Conservation (phyloP, 352 stramenopile species). For the Globisporangium okanoganense region DNA sequence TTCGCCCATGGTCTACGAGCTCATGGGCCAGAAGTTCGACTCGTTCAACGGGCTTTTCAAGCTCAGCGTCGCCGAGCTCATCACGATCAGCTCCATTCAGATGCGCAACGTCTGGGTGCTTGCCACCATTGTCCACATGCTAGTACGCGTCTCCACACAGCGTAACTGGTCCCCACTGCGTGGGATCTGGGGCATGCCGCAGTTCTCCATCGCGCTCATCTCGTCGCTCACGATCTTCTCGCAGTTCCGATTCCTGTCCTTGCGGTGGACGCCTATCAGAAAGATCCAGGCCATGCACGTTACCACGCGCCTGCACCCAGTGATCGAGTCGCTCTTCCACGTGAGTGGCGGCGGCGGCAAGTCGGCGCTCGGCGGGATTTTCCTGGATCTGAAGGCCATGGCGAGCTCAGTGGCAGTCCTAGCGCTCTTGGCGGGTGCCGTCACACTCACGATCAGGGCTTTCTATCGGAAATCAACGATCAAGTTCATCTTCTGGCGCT, state of each 20-base stretch:
- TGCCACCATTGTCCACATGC: neutral
- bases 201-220: slow-evolving; percentile 18
- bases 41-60: slow-evolving; percentile 12
- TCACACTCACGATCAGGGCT: neutral
- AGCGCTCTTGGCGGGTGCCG: neutral
- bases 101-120: slow-evolving; percentile 25
- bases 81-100: slow-evolving; percentile 16
- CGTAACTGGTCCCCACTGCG: neutral
- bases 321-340: neutral
- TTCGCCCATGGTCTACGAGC: slow-evolving; percentile 17
- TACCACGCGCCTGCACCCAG: neutral
- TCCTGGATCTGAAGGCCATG: slow-evolving; percentile 11
- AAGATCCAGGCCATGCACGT: neutral
- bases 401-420: neutral
- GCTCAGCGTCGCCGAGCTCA: slow-evolving; percentile 3
- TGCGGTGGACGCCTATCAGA: neutral
- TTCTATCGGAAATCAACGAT: neutral
- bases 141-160: neutral
- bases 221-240: slow-evolving; percentile 16
- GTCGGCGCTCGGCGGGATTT: neutral
- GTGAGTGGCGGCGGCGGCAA: slow-evolving; percentile 6
- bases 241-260: slow-evolving; percentile 10
- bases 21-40: slow-evolving; percentile 10
- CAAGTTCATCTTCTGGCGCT: slow-evolving; percentile 7
- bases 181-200: slow-evolving; percentile 8